These are phyloP conservation scores for Hypoxylon sp. DNA, from an alignment of 2,329 filamentous ascomycete genomes.

Conservation along the genomic window DNA sequence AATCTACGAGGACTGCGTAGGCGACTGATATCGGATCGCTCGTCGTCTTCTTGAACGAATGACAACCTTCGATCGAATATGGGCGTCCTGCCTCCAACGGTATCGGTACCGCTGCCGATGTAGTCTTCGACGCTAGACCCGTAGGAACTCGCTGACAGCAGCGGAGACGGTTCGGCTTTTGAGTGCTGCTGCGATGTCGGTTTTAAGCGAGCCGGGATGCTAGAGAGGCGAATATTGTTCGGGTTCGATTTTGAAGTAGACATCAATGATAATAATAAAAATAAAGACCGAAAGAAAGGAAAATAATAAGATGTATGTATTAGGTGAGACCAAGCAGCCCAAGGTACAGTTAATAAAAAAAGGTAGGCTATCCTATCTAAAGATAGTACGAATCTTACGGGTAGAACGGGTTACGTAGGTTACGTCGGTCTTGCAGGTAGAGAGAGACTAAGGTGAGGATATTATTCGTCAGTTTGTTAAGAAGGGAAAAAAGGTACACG, in stretches of 20 bases:
- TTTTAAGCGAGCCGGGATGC: slow-evolving; percentile 47
- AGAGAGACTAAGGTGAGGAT: slow-evolving; percentile 37
- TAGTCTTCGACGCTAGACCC: slow-evolving; percentile 50
- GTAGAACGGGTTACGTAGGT: slow-evolving; percentile 4
- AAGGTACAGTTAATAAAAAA: slow-evolving; percentile 7
- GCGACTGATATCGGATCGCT: slow-evolving; percentile 34
- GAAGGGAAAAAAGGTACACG: slow-evolving; percentile 1
- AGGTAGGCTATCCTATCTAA: slow-evolving; percentile 21
- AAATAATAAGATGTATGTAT: slow-evolving; percentile 10
- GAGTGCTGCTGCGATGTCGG: slow-evolving; percentile 42
- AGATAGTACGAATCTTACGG: slow-evolving; percentile 16
- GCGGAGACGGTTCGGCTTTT: slow-evolving; percentile 45
- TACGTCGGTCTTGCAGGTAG: slow-evolving; percentile 7
- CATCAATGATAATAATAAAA: slow-evolving; percentile 40
- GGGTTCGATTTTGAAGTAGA: slow-evolving; percentile 39
- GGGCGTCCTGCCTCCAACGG: slow-evolving; percentile 48
- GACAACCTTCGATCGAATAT: slow-evolving; percentile 46
- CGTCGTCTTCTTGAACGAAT: slow-evolving; percentile 45
- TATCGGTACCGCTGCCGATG: slow-evolving; percentile 50
- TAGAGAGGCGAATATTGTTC: slow-evolving; percentile 49
- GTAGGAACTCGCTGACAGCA: slow-evolving; percentile 47
- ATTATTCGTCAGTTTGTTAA: slow-evolving; percentile 29
- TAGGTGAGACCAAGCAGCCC: slow-evolving; percentile 13
- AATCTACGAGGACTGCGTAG: slow-evolving; percentile 36
- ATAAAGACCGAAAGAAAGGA: slow-evolving; percentile 2